Conservation (phyloP, 306 rosid species). For the Cucurbita pepo region DNA sequence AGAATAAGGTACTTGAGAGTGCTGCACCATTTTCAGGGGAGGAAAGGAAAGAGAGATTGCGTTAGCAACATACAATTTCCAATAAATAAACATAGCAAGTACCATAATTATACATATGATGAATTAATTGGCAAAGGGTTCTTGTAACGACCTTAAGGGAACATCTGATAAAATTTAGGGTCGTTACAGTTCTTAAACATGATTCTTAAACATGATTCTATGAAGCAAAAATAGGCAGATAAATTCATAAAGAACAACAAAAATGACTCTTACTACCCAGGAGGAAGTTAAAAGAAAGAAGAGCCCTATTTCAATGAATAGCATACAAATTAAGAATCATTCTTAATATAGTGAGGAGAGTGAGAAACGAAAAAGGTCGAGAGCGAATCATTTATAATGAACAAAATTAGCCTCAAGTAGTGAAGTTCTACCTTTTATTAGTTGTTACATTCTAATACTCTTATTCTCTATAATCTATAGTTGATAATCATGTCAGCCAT, state of each 20-base stretch:
- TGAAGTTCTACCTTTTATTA: not conserved
- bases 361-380: not conserved
- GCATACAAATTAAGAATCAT: not conserved
- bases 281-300: not conserved
- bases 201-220: no score
- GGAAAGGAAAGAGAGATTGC: not conserved
- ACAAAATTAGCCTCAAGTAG: not conserved
- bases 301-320: not conserved
- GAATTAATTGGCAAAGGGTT: not conserved
- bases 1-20: slow-evolving; percentile 62
- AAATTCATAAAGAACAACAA: not conserved
- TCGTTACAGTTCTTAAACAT: no score
- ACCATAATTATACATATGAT: not conserved
- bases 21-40: slow-evolving; percentile 20
- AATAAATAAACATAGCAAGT: not conserved
- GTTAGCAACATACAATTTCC: not conserved
- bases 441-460: not conserved
- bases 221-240: not conserved
- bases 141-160: no score
- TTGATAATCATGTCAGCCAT: not conserved
- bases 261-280: not conserved
- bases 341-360: not conserved
- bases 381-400: not conserved
- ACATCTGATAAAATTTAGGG: no score
- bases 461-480: not conserved